These are phyloP conservation scores for Anisodus tanguticus DNA, from an alignment of 257 asterid species.

Conservation along the genomic window DNA sequence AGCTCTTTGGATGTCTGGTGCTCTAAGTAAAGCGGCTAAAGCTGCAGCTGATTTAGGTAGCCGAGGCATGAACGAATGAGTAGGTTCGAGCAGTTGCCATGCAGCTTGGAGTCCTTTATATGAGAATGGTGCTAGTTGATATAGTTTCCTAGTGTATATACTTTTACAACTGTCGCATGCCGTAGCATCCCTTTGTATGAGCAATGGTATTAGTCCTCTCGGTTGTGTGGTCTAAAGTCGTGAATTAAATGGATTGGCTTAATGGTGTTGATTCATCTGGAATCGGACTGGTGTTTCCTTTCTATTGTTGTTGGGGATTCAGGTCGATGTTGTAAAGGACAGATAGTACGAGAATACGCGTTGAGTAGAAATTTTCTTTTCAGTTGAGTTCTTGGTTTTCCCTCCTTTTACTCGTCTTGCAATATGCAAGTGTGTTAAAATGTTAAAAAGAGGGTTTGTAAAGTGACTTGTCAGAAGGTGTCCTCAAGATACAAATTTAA, in stretches of 20 bases:
- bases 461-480: no score
- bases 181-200: background rate
- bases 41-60: conserved; percentile 79
- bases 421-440: background rate
- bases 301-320: background rate
- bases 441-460: no score
- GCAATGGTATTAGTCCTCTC: background rate
- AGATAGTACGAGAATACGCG: background rate
- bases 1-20: conserved; percentile 89
- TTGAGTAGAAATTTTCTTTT: background rate
- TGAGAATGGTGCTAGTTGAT: conserved; percentile 24
- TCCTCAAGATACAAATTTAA: no score
- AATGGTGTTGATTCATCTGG: background rate
- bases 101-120: background rate
- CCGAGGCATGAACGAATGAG: conserved; percentile 50
- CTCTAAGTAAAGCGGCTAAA: conserved; percentile 74
- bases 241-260: background rate
- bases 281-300: background rate
- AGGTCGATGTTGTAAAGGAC: background rate
- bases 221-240: background rate
- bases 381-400: background rate
- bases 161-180: background rate
- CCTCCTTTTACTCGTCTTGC: background rate
- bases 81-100: background rate
- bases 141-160: conserved; percentile 4